Conservation (phyloP, 2,329 filamentous ascomycete species). For the Hymenoscyphus scutula region DNA sequence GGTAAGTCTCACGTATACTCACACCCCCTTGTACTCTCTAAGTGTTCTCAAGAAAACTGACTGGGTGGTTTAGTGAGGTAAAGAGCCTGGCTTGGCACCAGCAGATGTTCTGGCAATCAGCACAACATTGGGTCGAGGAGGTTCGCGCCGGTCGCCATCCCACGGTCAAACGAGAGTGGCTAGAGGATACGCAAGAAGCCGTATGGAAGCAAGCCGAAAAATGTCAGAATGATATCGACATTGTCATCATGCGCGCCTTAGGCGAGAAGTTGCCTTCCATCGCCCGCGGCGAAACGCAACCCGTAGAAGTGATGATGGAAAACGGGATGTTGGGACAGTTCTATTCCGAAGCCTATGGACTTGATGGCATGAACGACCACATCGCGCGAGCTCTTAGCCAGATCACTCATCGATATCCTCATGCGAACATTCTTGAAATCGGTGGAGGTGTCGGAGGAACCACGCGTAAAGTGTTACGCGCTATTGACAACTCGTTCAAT, state of each 20-base stretch:
- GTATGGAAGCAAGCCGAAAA: background rate
- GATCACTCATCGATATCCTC: constrained; percentile 13
- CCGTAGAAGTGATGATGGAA: constrained; percentile 11
- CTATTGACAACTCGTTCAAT: constrained; percentile 34
- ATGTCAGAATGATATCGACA: background rate
- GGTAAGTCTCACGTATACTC: too few relatives aligned
- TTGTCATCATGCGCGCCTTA: constrained; percentile 2
- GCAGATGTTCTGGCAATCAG: background rate
- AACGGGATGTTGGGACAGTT: constrained; percentile 12
- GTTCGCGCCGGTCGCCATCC: background rate
- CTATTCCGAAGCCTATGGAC: constrained; percentile 57
- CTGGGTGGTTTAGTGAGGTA: too few relatives aligned
- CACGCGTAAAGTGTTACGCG: constrained; percentile 33
- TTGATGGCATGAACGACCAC: constrained; percentile 82
- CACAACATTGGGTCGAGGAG: background rate
- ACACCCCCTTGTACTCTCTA: too few relatives aligned
- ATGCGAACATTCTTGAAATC: constrained; percentile 43
- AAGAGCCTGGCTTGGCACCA: background rate
- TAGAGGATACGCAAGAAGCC: background rate
- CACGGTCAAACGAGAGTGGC: background rate
- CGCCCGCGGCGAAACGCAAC: constrained; percentile 9
- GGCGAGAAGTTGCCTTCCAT: constrained; percentile 11
- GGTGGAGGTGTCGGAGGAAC: constrained; percentile 22
- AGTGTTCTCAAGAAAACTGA: too few relatives aligned
- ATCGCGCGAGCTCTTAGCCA: constrained; percentile 72